Evolutionary conservation across 306 rosid genomes (phyloP).

Genomic region (Trifolium fragiferum): DNA sequence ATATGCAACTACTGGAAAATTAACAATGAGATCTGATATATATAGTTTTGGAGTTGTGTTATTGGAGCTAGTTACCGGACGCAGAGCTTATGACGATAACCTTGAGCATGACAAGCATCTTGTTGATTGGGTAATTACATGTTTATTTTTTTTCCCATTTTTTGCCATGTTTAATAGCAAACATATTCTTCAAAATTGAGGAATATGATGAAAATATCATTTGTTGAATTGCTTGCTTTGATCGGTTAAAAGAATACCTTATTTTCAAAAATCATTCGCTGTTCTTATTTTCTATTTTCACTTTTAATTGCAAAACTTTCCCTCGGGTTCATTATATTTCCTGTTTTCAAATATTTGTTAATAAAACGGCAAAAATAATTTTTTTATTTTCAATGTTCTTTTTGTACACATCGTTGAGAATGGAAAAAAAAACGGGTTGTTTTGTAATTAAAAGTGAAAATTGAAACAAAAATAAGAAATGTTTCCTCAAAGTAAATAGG

Average conservation of each 20-base stretch:
- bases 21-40: constrained; percentile 68
- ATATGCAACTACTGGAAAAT: constrained; percentile 66
- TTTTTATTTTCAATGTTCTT: too few species aligned
- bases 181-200: background rate
- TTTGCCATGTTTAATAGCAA: constrained; percentile 38
- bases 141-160: background rate
- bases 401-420: too few species aligned
- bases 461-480: too few species aligned
- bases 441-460: too few species aligned
- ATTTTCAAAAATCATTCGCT: background rate
- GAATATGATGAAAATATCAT: background rate
- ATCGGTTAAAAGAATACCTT: background rate
- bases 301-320: background rate
- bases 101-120: constrained; percentile 49
- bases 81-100: constrained; percentile 54
- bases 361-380: too few species aligned
- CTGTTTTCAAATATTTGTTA: too few species aligned
- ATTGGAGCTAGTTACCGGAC: constrained; percentile 70
- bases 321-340: too few species aligned
- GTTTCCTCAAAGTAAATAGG: too few species aligned
- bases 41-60: constrained; percentile 78
- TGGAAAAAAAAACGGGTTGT: too few species aligned
- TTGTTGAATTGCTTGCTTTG: background rate
- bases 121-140: constrained; percentile 59
- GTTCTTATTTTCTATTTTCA: background rate